These are phyloP conservation scores for Nymphaea colorata DNA, from an alignment of 164 flowering plant genomes.

Conservation along the genomic window DNA sequence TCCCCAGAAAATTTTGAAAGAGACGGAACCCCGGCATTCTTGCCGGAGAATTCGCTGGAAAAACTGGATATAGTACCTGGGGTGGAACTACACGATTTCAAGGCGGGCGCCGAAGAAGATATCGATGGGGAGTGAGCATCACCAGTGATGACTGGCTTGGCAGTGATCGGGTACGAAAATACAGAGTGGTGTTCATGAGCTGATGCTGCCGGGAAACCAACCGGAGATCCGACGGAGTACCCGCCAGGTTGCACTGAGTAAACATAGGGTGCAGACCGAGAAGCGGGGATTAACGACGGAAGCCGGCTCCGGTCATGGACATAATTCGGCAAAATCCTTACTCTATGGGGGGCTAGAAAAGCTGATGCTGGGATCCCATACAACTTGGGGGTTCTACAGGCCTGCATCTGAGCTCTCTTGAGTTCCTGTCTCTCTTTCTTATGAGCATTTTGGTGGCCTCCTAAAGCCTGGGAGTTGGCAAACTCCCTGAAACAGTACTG, in stretches of 20 bases:
- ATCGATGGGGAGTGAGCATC: slow-evolving; percentile 25
- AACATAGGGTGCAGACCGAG: not conserved
- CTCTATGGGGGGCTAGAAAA: slow-evolving; percentile 12
- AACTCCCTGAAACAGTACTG: slow-evolving; percentile 90
- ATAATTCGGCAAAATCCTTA: not conserved
- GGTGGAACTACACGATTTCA: not conserved
- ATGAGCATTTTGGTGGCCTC: slow-evolving; percentile 98
- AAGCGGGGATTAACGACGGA: not conserved
- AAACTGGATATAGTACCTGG: not conserved
- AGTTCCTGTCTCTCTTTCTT: slow-evolving; percentile 88
- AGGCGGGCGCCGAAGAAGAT: not conserved
- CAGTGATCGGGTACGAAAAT: slow-evolving; percentile 10
- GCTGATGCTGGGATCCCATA: slow-evolving; percentile 50
- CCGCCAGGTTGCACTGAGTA: not conserved
- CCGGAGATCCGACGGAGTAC: not conserved
- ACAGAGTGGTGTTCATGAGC: not conserved
- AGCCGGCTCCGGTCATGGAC: not conserved
- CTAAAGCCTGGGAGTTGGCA: slow-evolving; percentile 93
- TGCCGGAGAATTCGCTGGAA: slow-evolving; percentile 3
- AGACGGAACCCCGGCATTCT: not conserved
- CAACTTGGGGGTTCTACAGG: slow-evolving; percentile 53
- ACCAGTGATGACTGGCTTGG: slow-evolving; percentile 27
- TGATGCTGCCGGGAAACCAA: not conserved
- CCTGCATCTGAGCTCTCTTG: slow-evolving; percentile 73
- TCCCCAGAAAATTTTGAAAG: not conserved